These are phyloP conservation scores for Colletotrichum tabaci DNA, from an alignment of 2,329 filamentous ascomycete genomes.

Conservation along the genomic window DNA sequence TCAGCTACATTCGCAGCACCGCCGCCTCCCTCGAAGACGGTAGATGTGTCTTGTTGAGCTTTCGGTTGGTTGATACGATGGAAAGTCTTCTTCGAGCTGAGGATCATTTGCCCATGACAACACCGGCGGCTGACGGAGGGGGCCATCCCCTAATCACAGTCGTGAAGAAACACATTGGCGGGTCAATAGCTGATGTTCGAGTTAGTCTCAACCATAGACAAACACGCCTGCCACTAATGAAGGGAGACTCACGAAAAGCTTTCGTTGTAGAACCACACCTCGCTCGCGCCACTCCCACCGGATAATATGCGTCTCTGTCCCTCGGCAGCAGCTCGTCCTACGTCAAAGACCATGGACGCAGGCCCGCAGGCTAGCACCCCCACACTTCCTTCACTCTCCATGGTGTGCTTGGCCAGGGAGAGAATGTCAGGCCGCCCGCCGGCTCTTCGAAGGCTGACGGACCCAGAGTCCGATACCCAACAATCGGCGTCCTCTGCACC, in stretches of 20 bases:
- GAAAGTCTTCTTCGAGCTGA: too few relatives aligned
- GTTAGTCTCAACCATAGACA: too few relatives aligned
- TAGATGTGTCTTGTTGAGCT: too few relatives aligned
- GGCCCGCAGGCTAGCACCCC: conserved; percentile 47
- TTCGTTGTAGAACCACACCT: conserved; percentile 48
- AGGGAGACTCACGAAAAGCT: conserved; percentile 44
- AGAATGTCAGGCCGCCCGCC: conserved; percentile 42
- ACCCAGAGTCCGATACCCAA: not conserved
- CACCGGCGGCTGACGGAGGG: too few relatives aligned
- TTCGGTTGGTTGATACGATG: too few relatives aligned
- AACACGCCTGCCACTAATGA: too few relatives aligned
- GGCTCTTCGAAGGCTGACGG: not conserved
- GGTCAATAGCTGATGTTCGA: too few relatives aligned
- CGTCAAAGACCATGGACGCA: conserved; percentile 45
- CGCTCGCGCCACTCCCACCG: conserved; percentile 23
- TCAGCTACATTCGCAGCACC: too few relatives aligned
- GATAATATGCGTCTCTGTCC: conserved; percentile 36
- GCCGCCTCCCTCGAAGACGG: too few relatives aligned
- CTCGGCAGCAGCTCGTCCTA: conserved; percentile 41
- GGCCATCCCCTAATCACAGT: too few relatives aligned
- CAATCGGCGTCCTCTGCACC: conserved; percentile 2
- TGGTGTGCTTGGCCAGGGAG: conserved; percentile 21
- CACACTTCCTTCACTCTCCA: conserved; percentile 30
- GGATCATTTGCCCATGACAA: too few relatives aligned
- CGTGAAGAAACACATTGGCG: too few relatives aligned